These are phyloP conservation scores for Ascochyta pisi DNA, from an alignment of 2,329 filamentous ascomycete species.

Conservation along the genomic window DNA sequence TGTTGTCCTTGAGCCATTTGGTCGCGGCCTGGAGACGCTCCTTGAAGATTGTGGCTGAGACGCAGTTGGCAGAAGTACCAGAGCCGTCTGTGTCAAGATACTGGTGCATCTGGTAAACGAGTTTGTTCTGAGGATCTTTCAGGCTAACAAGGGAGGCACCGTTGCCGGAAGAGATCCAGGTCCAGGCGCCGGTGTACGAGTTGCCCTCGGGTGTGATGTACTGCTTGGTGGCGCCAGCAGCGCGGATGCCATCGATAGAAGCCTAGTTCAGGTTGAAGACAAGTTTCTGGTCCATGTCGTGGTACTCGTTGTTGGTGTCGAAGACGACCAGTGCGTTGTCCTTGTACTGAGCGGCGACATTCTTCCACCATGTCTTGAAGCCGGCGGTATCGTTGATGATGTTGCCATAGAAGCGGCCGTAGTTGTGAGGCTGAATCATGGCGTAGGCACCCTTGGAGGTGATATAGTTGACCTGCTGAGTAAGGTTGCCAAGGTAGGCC, in stretches of 20 bases:
- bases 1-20: slow-evolving; percentile 61
- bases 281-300: slow-evolving; percentile 53
- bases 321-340: slow-evolving; percentile 54
- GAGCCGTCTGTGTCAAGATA: slow-evolving; percentile 65
- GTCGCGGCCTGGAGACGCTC: slow-evolving; percentile 61
- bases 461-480: slow-evolving; percentile 54
- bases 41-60: slow-evolving; percentile 60
- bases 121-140: slow-evolving; percentile 60
- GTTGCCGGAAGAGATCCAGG: slow-evolving; percentile 59
- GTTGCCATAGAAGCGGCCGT: slow-evolving; percentile 57
- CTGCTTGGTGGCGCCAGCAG: slow-evolving; percentile 55
- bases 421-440: slow-evolving; percentile 60
- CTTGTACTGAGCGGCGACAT: slow-evolving; percentile 50
- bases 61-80: slow-evolving; percentile 60
- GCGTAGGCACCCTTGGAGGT: slow-evolving; percentile 57
- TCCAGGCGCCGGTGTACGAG: slow-evolving; percentile 55
- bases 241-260: slow-evolving; percentile 55
- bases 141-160: slow-evolving; percentile 54
- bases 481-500: slow-evolving; percentile 55
- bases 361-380: slow-evolving; percentile 55
- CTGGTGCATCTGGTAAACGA: slow-evolving; percentile 69
- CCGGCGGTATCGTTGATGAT: slow-evolving; percentile 52
- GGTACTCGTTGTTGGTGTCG: slow-evolving; percentile 58
- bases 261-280: slow-evolving; percentile 58
- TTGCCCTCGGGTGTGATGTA: slow-evolving; percentile 68